Base-by-base conservation (phyloP, 2,329 filamentous ascomycete genomes). In the Cytospora chrysosperma region DNA sequence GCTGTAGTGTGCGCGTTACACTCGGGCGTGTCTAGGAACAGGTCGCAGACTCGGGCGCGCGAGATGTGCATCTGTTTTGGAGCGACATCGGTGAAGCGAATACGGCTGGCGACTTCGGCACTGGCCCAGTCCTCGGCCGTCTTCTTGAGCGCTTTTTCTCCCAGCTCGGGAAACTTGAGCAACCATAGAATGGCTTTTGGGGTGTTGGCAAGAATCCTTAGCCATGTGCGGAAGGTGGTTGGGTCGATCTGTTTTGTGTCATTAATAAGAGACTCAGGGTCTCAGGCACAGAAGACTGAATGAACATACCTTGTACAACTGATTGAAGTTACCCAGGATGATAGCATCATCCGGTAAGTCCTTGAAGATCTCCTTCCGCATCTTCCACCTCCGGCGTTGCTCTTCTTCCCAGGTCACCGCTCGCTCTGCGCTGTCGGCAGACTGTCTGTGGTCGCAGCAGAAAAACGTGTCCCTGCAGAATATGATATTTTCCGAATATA, bases 1-100 rank as follows among this genome's bases (percentile, higher is more conserved):
- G 95, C 95, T 1, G 95, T 99, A 1, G 95, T 99, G 75, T 99
- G 95, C 1, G 93, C 95, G 72, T 99, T 99, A 77, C 95, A 99
- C 76, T 99, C 95, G 1, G 95, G 93, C 0, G 95, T 99, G 76
- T 99, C 95, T 17, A 99, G 85, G 73, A 99, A 98, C 8, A 99
- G 81, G 76, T 99, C 95, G 73, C 94, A 94, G 30, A 99, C 87
- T 26, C 93, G 87, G 7, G 95, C 95, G 37, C 95, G 88, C 8
- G 92, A 89, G 68, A 99, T 99, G 75, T 99, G 95, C 68, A 93
- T 87, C 69, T 91, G 90, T 75, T 99, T 99, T 4, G 94, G 93
- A 0, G 95, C 95, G 15, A 99, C 95, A 73, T 99, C 95, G 7
- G 95, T 99, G 73, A 99, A 99, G 52, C 95, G 84, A 68, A 99